phyloP scores from a whole-genome alignment of 129 eudicot genomes.

The Glebionis coronaria region DNA sequence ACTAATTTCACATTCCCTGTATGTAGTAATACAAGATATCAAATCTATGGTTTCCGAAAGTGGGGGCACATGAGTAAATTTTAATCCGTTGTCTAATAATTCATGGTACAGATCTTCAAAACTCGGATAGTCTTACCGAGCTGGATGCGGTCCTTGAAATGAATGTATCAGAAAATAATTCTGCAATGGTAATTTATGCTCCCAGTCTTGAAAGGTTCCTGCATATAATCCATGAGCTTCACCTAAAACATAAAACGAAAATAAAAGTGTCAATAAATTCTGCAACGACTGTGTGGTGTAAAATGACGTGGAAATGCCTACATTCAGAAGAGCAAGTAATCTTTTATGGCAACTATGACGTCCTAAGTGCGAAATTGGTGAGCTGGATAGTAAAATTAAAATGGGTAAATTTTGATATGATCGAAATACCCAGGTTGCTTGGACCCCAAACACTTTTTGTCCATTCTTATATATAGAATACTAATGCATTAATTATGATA shows the following conservation, averaged over 20 bases:
- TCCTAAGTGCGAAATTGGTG: background rate
- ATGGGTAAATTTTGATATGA: background rate
- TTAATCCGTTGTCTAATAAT: slow-evolving; percentile 10
- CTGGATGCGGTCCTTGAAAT: slow-evolving; percentile 1
- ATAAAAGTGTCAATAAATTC: background rate
- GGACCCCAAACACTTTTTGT: background rate
- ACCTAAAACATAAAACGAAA: slow-evolving; percentile 15
- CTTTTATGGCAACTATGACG: too few relatives aligned
- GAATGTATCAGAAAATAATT: slow-evolving; percentile 22
- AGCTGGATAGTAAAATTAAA: background rate
- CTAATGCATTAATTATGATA: too few relatives aligned
- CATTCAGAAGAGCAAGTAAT: background rate
- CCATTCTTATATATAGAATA: background rate
- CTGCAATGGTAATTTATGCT: slow-evolving; percentile 5
- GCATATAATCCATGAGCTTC: slow-evolving; percentile 19
- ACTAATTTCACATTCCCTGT: slow-evolving; percentile 14
- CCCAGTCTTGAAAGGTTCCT: background rate
- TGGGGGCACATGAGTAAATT: slow-evolving; percentile 12
- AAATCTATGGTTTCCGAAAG: slow-evolving; percentile 5
- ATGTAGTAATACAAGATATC: slow-evolving; percentile 21
- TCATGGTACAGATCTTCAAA: slow-evolving; percentile 24
- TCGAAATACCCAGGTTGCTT: background rate
- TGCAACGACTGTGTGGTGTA: background rate
- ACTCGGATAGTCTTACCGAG: slow-evolving; percentile 13
- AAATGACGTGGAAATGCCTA: background rate